Evolutionary conservation across 1,284 basidiomycete genomes (phyloP), one percentile per base, ranked within the genome.

Genomic region (Leccinum subfulvum): DNA sequence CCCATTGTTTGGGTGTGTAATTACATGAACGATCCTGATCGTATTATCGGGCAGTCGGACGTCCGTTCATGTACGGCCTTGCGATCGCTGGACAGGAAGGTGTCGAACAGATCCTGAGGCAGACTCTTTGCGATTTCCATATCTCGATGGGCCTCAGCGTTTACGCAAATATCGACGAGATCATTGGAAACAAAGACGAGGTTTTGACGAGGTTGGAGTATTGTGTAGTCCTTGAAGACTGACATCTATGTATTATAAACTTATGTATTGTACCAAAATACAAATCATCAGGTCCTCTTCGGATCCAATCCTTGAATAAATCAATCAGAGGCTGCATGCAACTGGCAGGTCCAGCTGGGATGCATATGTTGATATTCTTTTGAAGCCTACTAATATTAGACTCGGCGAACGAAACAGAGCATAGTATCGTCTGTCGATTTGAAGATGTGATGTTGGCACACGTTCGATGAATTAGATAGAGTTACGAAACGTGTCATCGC

Each of bases 51-150:
- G 10, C 52, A 85, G 84, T 88, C 23, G 86, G 80, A 44, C 80
- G 86, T 21, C 84, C 85, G 10, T 85, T 78, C 76, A 72, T 89
- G 60, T 90, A 88, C 61, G 89, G 87, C 8, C 80, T 87, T 56
- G 78, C 84, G 2, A 77, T 87, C 16, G 86, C 79, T 14, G 89
- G 89, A 2, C 83, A 89, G 67, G 80, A 77, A 11, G 90, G 90
- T 2, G 82, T 89, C 3, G 82, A 89, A 64, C 85, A 88, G 65
- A 86, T 91, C 16, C 72, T 91, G 64, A 79, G 76, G 64, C 82
- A 83, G 61, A 82, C 84, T 0, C 70, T 90, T 56, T 84, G 86
- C 8, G 89, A 91, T 66, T 72, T 90, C 47, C 83, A 89, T 63
- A 78, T 81, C 21, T 82, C 81, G 1, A 75, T 89, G 60, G 83